Percentiles rank a stretch among this genome's conserved stretches.
Evolutionary conservation across 306 rosid genomes (phyloP).

Genomic region (Prunus salicina): DNA sequence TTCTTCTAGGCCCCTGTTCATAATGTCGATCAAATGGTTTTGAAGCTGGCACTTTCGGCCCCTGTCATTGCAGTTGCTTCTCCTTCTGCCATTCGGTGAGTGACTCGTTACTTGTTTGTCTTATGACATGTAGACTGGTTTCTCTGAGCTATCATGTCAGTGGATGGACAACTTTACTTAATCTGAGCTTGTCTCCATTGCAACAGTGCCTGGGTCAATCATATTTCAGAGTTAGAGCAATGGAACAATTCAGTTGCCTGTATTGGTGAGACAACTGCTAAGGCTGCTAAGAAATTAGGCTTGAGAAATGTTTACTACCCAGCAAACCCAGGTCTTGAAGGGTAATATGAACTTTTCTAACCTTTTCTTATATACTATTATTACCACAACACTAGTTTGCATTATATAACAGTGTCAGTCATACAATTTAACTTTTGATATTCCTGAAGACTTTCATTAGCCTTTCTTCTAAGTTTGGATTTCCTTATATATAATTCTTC

Average conservation of each 20-base stretch:
- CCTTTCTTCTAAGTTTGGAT: neutral
- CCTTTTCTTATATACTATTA: neutral
- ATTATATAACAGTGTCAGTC: neutral
- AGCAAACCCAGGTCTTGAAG: conserved; percentile 82
- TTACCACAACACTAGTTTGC: neutral
- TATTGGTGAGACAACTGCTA: conserved; percentile 96
- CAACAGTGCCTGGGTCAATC: conserved; percentile 87
- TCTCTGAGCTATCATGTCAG: neutral
- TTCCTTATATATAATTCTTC: neutral
- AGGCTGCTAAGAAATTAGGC: conserved; percentile 69
- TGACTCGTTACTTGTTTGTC: neutral
- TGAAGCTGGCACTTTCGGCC: conserved; percentile 67
- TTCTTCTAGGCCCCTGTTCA: conserved; percentile 74
- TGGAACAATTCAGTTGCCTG: conserved; percentile 82
- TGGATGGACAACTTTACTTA: neutral
- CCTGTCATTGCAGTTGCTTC: conserved; percentile 95
- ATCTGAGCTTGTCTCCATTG: conserved; percentile 7
- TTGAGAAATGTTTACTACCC: conserved; percentile 77
- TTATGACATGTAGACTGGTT: neutral
- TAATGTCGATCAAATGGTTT: conserved; percentile 51
- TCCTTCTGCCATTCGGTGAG: conserved; percentile 85
- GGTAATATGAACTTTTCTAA: conserved; percentile 46
- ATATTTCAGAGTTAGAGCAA: conserved; percentile 46
- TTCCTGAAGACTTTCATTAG: neutral
- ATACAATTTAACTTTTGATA: neutral